These are phyloP conservation scores for Anastatica hierochuntica DNA, from an alignment of 345 rosid species.

Conservation along the genomic window DNA sequence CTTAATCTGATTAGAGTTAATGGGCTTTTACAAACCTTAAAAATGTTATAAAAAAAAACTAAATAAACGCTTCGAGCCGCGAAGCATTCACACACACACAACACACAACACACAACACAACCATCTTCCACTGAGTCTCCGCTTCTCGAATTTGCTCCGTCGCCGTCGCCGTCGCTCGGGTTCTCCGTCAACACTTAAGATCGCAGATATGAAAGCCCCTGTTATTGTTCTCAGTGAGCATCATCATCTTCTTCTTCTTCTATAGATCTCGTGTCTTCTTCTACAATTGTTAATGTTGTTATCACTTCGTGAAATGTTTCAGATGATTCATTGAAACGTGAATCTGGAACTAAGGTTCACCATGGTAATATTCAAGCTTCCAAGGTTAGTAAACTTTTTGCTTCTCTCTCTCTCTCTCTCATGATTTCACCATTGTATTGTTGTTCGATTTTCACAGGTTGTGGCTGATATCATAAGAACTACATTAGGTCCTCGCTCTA, in stretches of 20 bases:
- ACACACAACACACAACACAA: too few species aligned
- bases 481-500: constrained; percentile 91
- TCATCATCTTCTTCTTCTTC: background rate
- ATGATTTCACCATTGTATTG: background rate
- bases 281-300: background rate
- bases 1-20: too few species aligned
- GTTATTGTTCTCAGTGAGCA: constrained; percentile 83
- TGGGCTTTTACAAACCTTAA: too few species aligned
- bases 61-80: too few species aligned
- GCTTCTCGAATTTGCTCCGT: constrained; percentile 16
- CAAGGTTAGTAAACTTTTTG: constrained; percentile 32
- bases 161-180: constrained; percentile 10
- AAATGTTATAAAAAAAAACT: too few species aligned
- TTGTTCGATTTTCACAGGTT: constrained; percentile 35
- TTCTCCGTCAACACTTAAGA: constrained; percentile 2
- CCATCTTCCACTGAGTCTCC: background rate
- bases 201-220: constrained; percentile 50
- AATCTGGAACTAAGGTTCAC: constrained; percentile 85
- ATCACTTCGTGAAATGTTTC: constrained; percentile 11
- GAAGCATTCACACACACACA: too few species aligned
- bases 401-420: background rate
- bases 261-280: background rate
- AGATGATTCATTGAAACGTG: constrained; percentile 96
- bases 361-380: constrained; percentile 91
- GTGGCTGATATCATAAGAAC: constrained; percentile 92